A percentile compares a stretch with the other conserved stretches of the same genome.
Conservation (phyloP, 306 rosid genomes). For the Malus sylvestris region DNA sequence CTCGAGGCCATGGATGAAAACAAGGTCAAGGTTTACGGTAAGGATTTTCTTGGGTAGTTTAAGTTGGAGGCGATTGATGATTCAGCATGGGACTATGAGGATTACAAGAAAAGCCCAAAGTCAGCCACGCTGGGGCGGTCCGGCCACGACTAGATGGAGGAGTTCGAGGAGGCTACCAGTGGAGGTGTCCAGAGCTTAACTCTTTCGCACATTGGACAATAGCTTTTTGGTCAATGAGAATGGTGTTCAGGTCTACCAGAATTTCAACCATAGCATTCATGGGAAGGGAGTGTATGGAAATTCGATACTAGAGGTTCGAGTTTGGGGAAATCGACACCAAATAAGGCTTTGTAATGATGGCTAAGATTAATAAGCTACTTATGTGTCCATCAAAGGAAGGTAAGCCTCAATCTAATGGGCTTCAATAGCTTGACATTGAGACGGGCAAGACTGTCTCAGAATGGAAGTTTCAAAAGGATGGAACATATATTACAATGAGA, state of each 20-base stretch:
- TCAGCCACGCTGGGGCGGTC: constrained; percentile 26
- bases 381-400: constrained; percentile 79
- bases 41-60: constrained; percentile 87
- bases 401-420: constrained; percentile 50
- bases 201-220: constrained; percentile 74
- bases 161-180: constrained; percentile 77
- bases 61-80: constrained; percentile 82
- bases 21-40: constrained; percentile 70
- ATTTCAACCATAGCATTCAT: constrained; percentile 63
- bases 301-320: constrained; percentile 35
- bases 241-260: constrained; percentile 74
- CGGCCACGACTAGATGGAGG: constrained; percentile 53
- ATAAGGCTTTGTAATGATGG: constrained; percentile 66
- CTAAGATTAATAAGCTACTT: constrained; percentile 82
- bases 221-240: constrained; percentile 69
- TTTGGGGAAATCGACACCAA: constrained; percentile 31
- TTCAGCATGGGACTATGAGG: constrained; percentile 77
- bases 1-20: constrained; percentile 63
- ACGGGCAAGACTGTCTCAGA: constrained; percentile 72
- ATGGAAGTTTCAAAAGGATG: constrained; percentile 95
- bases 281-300: constrained; percentile 69
- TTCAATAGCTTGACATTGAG: constrained; percentile 77
- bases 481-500: constrained; percentile 70
- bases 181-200: constrained; percentile 82
- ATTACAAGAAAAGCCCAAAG: constrained; percentile 27